Evolutionary conservation across 768 basidiomycete species (phyloP).

Genomic region (Hebeloma cylindrosporum): DNA sequence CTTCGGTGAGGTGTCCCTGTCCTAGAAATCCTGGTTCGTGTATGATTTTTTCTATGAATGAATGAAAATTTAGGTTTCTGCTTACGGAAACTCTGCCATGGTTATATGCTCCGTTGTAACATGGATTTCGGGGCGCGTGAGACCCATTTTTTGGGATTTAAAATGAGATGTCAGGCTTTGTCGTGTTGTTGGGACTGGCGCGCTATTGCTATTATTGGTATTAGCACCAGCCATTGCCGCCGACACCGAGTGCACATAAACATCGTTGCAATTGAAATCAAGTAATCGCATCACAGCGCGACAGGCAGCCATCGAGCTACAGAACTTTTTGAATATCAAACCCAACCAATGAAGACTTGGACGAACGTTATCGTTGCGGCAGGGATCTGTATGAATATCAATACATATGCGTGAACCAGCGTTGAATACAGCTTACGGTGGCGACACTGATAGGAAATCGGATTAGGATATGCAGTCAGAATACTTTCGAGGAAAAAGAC

Average conservation of each 20-base stretch:
- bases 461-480: conserved; percentile 1
- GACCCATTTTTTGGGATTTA: conserved; percentile 28
- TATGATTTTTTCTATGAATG: not conserved
- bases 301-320: conserved; percentile 61
- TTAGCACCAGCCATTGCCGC: conserved; percentile 33
- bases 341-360: not conserved
- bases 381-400: conserved; percentile 43
- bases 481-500: conserved; percentile 24
- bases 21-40: conserved; percentile 14
- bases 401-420: conserved; percentile 9
- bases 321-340: conserved; percentile 4
- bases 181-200: conserved; percentile 21
- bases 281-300: conserved; percentile 67
- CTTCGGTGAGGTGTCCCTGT: conserved; percentile 23
- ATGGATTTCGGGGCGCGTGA: conserved; percentile 47
- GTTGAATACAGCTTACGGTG: conserved; percentile 38
- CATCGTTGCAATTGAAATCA: conserved; percentile 48
- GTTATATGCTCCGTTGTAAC: conserved; percentile 63
- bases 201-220: no score
- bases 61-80: conserved; percentile 4
- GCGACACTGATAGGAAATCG: conserved; percentile 41
- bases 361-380: conserved; percentile 64
- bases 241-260: conserved; percentile 48
- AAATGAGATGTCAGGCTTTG: conserved; percentile 28
- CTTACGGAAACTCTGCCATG: conserved; percentile 56